Base-by-base conservation (phyloP, 2,329 filamentous ascomycete species). In the Curvularia eragrostidis region DNA sequence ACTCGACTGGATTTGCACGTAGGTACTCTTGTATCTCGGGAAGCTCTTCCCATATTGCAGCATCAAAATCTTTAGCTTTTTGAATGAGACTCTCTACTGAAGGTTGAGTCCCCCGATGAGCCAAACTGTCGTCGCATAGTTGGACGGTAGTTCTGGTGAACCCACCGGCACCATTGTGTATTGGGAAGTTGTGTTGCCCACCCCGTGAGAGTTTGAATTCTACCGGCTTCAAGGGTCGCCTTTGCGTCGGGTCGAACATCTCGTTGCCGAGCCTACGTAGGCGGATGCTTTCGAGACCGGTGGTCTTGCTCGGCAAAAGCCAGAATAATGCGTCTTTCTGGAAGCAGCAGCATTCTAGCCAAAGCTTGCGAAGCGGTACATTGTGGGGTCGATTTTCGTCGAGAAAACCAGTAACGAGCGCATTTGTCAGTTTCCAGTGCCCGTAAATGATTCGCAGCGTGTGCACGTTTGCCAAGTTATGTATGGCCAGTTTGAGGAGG, bases 401-500 rank as follows among this genome's bases (percentile, higher is more conserved):
- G 26, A 82, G 73, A 58, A 82, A 76, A 26, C 75, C 76, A 2
- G 74, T 61, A 8, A 82, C 41, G 10, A 82, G 67, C 5, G 66
- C 73, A 24, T 75, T 75, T 1, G 75, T 78, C 10, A 82, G 58
- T 34, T 68, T 69, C 54, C 75, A 76, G 59, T 82, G 80, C 0
- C 80, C 80, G 48, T 78, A 76, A 9, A 82, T 67, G 19, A 82
- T 77, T 6, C 79, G 65, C 34, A 82, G 63, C 0, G 79, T 81
- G 34, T 78, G 77, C 6, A 82, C 73, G 15, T 79, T 79, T 34
- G 68, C 73, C 69, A 82, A 63, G 32, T 81, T 78, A 2, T 55
- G 52, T 1, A 78, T 73, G 3, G 79, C 79, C 9, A 75, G 67
- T 21, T 64, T 56, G 10, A 79, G 68, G 9, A 82, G 73, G 10